These are phyloP conservation scores for Pterocarpus macrocarpus DNA, from an alignment of 306 rosid genomes.

Conservation along the genomic window DNA sequence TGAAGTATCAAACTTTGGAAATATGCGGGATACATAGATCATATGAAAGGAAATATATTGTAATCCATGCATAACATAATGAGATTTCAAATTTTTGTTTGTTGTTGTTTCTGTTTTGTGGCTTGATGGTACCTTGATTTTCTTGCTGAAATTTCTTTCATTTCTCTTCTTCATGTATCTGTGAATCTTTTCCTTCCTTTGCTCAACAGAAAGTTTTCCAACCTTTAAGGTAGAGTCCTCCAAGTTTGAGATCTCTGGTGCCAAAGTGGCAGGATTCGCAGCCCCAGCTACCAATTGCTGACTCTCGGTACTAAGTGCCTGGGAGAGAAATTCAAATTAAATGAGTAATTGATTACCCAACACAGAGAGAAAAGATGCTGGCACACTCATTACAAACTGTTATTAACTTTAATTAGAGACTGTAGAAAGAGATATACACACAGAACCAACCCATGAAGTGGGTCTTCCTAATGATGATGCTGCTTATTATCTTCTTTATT, in stretches of 20 bases:
- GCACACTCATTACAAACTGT: constrained; percentile 20
- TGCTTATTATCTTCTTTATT: constrained; percentile 3
- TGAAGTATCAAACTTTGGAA: not conserved
- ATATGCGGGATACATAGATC: not conserved
- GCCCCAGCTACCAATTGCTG: constrained; percentile 71
- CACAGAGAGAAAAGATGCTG: constrained; percentile 17
- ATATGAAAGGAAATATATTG: not conserved
- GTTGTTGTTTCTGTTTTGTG: not conserved
- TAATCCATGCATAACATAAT: not conserved
- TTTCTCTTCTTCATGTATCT: constrained; percentile 97
- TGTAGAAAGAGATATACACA: too few species aligned
- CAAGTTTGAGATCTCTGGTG: constrained; percentile 79
- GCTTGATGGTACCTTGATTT: constrained; percentile 75
- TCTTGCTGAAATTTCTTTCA: constrained; percentile 98
- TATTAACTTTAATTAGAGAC: constrained; percentile 10
- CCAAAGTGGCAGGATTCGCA: constrained; percentile 69
- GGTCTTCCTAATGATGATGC: constrained; percentile 38
- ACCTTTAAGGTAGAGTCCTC: constrained; percentile 87
- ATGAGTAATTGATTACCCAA: constrained; percentile 29
- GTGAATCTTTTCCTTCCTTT: constrained; percentile 93
- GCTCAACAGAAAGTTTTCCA: constrained; percentile 89
- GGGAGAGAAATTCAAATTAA: constrained; percentile 9
- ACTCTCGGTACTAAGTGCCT: constrained; percentile 75
- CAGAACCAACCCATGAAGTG: constrained; percentile 30
- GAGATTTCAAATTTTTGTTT: constrained; percentile 20